phyloP scores from a whole-genome alignment of 2,329 filamentous ascomycete species.

The Fusarium sp. region DNA sequence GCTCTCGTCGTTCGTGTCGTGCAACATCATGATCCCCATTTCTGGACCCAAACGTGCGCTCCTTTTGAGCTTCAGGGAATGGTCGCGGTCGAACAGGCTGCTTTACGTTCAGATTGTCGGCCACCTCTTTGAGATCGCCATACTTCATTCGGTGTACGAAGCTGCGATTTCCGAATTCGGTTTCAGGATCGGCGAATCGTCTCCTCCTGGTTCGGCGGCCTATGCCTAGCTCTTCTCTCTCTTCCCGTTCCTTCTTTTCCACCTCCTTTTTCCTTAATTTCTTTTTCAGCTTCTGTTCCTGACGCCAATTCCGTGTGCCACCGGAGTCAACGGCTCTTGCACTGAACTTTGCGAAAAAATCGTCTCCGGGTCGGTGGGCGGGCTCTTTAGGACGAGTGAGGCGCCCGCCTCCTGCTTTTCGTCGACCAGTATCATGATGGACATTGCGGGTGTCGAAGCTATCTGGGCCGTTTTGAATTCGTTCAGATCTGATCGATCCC shows the following conservation, averaged over 20 bases:
- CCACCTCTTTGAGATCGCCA: slow-evolving; percentile 49
- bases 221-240: slow-evolving; percentile 46
- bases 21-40: background rate
- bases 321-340: slow-evolving; percentile 40
- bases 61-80: slow-evolving; percentile 25
- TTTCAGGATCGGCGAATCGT: slow-evolving; percentile 62
- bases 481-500: slow-evolving; percentile 65
- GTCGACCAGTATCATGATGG: background rate
- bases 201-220: slow-evolving; percentile 57
- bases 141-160: slow-evolving; percentile 64
- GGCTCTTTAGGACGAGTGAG: background rate
- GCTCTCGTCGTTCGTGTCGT: background rate
- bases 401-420: background rate
- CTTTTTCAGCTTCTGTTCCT: slow-evolving; percentile 59
- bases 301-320: slow-evolving; percentile 44
- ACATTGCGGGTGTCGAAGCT: background rate
- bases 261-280: slow-evolving; percentile 58
- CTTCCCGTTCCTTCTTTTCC: slow-evolving; percentile 49
- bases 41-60: slow-evolving; percentile 3
- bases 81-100: slow-evolving; percentile 41
- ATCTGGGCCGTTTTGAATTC: slow-evolving; percentile 40
- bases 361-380: slow-evolving; percentile 17
- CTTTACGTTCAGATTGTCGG: slow-evolving; percentile 37
- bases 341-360: slow-evolving; percentile 37
- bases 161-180: slow-evolving; percentile 63